These are phyloP conservation scores for Cephalotrichum gorgonifer DNA, from an alignment of 2,329 filamentous ascomycete species.

Conservation along the genomic window DNA sequence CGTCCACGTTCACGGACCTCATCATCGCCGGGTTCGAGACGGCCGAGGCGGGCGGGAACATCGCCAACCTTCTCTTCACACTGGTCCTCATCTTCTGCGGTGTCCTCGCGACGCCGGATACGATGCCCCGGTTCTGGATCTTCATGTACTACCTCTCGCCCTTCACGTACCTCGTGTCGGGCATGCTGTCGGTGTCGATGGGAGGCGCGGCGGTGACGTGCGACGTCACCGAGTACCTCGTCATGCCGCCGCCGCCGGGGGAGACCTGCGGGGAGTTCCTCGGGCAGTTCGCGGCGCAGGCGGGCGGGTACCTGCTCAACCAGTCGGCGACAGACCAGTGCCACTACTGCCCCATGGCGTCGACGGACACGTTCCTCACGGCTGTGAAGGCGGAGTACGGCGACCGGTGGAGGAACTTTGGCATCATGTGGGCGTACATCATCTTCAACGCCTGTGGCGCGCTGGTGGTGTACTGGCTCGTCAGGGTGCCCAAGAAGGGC, in stretches of 20 bases:
- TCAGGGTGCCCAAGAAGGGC: constrained; percentile 30
- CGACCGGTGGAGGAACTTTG: constrained; percentile 60
- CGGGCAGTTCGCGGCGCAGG: constrained; percentile 29
- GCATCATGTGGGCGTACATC: constrained; percentile 49
- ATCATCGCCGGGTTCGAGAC: constrained; percentile 66
- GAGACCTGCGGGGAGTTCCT: constrained; percentile 53
- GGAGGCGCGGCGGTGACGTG: constrained; percentile 58
- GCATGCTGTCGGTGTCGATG: constrained; percentile 60
- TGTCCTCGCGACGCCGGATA: constrained; percentile 54
- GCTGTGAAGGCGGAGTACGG: constrained; percentile 39
- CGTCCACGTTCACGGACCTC: constrained; percentile 70
- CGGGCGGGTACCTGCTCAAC: constrained; percentile 46
- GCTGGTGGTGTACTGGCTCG: constrained; percentile 45
- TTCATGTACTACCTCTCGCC: constrained; percentile 79
- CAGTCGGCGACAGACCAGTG: constrained; percentile 36
- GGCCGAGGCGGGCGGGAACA: constrained; percentile 64
- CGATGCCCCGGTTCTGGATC: constrained; percentile 67
- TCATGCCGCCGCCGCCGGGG: constrained; percentile 50
- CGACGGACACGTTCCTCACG: constrained; percentile 42
- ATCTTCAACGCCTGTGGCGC: constrained; percentile 47
- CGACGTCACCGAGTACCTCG: constrained; percentile 56
- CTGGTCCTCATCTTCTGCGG: constrained; percentile 66
- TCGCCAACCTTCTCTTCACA: constrained; percentile 66
- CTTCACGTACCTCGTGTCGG: constrained; percentile 70
- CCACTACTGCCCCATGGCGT: constrained; percentile 39